A percentile compares a stretch with the other conserved stretches of the same genome.
Conservation (phyloP, 345 rosid genomes). For the Mangifera indica region DNA sequence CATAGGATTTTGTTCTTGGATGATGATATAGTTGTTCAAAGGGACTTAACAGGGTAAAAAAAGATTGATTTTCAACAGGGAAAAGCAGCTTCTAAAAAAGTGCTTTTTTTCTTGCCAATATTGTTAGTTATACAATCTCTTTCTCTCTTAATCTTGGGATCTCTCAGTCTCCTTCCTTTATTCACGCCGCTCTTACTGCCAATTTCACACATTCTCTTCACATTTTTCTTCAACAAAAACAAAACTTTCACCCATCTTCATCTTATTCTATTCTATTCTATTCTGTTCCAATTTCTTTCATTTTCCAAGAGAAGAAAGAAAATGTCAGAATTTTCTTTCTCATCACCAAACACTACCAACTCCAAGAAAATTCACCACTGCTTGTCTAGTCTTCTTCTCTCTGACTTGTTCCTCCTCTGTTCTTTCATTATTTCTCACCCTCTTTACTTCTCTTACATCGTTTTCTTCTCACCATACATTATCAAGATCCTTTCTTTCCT, state of each 20-base stretch:
- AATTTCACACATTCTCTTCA: slow-evolving; percentile 25
- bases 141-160: not conserved
- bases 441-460: slow-evolving; percentile 46
- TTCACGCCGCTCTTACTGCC: slow-evolving; percentile 56
- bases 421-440: slow-evolving; percentile 63
- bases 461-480: slow-evolving; percentile 69
- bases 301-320: slow-evolving; percentile 9
- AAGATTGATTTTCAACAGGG: not conserved
- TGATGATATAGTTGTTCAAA: slow-evolving; percentile 95
- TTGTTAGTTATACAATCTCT: slow-evolving; percentile 16
- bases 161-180: slow-evolving; percentile 33
- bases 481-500: slow-evolving; percentile 74
- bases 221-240: slow-evolving; percentile 18
- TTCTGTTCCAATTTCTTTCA: not conserved
- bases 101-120: slow-evolving; percentile 29
- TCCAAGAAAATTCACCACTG: slow-evolving; percentile 27
- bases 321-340: slow-evolving; percentile 53
- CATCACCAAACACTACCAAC: slow-evolving; percentile 26
- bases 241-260: slow-evolving; percentile 24
- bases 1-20: slow-evolving; percentile 88
- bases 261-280: not conserved
- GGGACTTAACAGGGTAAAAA: slow-evolving; percentile 75
- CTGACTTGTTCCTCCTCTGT: slow-evolving; percentile 45
- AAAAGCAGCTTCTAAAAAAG: slow-evolving; percentile 42
- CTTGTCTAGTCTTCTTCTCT: slow-evolving; percentile 47